Conservation (phyloP, 805 yeast species). For the Hermanozyma aechmeae region DNA sequence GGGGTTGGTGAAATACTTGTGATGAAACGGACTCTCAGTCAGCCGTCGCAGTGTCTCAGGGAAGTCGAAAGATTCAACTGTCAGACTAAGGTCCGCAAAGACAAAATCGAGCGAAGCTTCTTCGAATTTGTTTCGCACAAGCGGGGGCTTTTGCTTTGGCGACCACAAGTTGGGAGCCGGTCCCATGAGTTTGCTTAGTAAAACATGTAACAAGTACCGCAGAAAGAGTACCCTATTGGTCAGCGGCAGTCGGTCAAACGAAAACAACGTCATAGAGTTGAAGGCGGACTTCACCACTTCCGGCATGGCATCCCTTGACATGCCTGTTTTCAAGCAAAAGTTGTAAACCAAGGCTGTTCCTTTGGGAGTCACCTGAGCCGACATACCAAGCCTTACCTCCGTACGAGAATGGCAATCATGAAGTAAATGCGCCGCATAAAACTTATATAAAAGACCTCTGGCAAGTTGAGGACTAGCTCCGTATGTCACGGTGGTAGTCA, state of each 20-base stretch:
- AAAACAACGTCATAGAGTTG: constrained; percentile 65
- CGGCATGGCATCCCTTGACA: constrained; percentile 30
- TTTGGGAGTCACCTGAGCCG: constrained; percentile 61
- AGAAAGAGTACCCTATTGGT: constrained; percentile 56
- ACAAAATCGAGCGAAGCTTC: background rate
- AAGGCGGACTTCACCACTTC: constrained; percentile 43
- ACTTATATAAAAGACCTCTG: constrained; percentile 34
- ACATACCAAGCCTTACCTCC: constrained; percentile 32
- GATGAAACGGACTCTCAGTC: constrained; percentile 64
- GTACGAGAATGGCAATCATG: constrained; percentile 77
- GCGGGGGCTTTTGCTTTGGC: constrained; percentile 35
- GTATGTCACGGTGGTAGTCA: constrained; percentile 48
- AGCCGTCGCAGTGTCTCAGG: no score
- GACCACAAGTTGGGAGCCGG: constrained; percentile 62
- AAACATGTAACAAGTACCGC: constrained; percentile 51
- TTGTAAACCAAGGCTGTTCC: constrained; percentile 65
- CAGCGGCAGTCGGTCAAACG: constrained; percentile 48
- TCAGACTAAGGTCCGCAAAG: no score
- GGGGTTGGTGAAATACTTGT: constrained; percentile 77
- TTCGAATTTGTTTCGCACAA: background rate
- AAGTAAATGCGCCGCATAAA: constrained; percentile 52
- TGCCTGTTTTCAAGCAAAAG: constrained; percentile 51
- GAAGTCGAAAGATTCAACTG: no score
- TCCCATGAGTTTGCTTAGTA: constrained; percentile 61
- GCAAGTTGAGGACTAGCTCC: constrained; percentile 38